Conservation (phyloP, 2,329 filamentous ascomycete genomes). For the Penicillium sp. region DNA sequence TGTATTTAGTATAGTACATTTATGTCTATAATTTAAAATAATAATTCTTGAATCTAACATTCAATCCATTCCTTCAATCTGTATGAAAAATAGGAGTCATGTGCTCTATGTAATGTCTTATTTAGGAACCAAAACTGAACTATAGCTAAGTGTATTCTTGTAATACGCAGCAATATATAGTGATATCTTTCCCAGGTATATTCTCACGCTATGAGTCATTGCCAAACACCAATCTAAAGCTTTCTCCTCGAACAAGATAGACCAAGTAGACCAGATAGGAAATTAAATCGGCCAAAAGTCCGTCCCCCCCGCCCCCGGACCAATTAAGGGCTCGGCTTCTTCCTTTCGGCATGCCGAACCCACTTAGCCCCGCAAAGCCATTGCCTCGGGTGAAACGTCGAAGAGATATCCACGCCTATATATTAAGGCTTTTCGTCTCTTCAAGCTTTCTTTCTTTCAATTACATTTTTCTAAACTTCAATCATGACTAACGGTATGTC, state of each 20-base stretch:
- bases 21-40: background rate
- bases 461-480: background rate
- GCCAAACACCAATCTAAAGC: background rate
- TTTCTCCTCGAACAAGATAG: background rate
- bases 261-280: background rate
- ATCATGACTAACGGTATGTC: conserved; percentile 2
- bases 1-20: no score
- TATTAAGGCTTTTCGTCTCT: background rate
- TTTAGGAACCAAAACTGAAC: background rate
- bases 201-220: background rate
- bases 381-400: conserved; percentile 19
- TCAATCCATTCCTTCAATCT: background rate
- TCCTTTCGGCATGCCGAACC: conserved; percentile 31
- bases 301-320: background rate
- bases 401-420: background rate
- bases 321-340: conserved; percentile 33
- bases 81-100: background rate
- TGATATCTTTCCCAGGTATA: background rate
- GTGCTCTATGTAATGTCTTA: background rate
- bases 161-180: background rate
- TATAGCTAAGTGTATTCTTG: background rate
- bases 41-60: background rate
- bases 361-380: conserved; percentile 19
- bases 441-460: background rate
- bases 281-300: background rate